Percentiles rank a stretch among this genome's conserved stretches.
Evolutionary conservation across 148 eudicot genomes (phyloP).

Genomic region (Rhododendron molle): DNA sequence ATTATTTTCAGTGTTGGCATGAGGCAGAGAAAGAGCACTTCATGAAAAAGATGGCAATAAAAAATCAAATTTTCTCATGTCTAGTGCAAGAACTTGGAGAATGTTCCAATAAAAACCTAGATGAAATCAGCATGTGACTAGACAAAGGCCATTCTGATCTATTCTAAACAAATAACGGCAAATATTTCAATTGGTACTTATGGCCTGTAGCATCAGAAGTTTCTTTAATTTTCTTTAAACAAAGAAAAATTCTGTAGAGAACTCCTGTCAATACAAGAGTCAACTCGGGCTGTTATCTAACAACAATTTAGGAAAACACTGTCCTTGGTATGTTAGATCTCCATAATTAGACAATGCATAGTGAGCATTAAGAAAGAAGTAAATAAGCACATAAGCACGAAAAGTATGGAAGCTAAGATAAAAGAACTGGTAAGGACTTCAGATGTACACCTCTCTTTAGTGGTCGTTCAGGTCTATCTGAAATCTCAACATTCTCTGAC

Average conservation of each 20-base stretch:
- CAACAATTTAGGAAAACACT: background rate
- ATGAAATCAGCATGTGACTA: background rate
- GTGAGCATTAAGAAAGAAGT: background rate
- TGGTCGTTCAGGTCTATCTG: constrained; percentile 44
- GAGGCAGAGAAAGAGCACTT: background rate
- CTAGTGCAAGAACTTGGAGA: background rate
- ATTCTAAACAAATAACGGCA: background rate
- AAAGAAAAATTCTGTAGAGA: background rate
- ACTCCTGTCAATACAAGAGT: background rate
- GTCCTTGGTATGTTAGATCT: background rate
- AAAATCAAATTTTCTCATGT: background rate
- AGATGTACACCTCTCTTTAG: constrained; percentile 58
- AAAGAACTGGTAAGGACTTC: background rate
- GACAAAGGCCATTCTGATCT: background rate
- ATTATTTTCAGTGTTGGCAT: background rate
- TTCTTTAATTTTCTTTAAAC: background rate
- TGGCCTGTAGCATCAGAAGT: background rate
- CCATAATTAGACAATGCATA: background rate
- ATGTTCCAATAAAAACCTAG: background rate
- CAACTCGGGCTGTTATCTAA: background rate
- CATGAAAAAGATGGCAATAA: background rate
- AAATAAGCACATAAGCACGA: background rate
- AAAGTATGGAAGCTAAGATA: background rate
- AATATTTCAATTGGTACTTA: background rate
- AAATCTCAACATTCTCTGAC: constrained; percentile 39